These are phyloP conservation scores for Scutellaria baicalensis DNA, from an alignment of 257 asterid species.

Conservation along the genomic window DNA sequence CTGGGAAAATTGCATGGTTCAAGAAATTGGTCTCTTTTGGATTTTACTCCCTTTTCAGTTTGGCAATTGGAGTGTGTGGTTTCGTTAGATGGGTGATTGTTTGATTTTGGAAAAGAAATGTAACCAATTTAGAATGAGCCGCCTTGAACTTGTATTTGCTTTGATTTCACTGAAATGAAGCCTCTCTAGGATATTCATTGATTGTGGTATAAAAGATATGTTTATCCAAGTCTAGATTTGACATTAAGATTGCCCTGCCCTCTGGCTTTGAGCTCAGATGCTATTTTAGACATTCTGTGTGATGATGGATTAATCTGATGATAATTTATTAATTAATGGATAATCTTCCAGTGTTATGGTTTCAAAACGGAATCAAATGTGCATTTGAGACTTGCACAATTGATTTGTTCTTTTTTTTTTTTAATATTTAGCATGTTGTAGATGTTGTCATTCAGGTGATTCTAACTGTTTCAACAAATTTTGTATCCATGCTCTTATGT, in stretches of 20 bases:
- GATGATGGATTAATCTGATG: background rate
- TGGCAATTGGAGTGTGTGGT: background rate
- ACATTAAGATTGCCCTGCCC: background rate
- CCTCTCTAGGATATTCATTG: background rate
- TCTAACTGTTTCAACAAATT: background rate
- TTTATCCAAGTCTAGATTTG: background rate
- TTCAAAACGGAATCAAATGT: background rate
- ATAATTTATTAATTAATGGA: background rate
- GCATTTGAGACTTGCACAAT: background rate
- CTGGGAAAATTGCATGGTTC: slow-evolving; percentile 5
- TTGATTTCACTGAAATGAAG: background rate
- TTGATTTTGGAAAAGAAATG: background rate
- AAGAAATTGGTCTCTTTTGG: background rate
- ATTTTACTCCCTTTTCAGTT: background rate
- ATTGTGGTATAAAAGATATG: background rate
- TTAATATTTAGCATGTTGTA: background rate
- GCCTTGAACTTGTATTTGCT: background rate
- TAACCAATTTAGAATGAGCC: background rate
- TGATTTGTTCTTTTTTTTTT: background rate
- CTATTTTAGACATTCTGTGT: background rate
- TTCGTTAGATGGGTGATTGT: background rate
- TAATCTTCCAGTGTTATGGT: background rate
- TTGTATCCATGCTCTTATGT: background rate
- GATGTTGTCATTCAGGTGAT: background rate
- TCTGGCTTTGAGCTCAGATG: background rate